Percentiles rank a stretch among this genome's conserved stretches.
Conservation (phyloP, 108 stramenopile species). For the Skeletonema tropicum region DNA sequence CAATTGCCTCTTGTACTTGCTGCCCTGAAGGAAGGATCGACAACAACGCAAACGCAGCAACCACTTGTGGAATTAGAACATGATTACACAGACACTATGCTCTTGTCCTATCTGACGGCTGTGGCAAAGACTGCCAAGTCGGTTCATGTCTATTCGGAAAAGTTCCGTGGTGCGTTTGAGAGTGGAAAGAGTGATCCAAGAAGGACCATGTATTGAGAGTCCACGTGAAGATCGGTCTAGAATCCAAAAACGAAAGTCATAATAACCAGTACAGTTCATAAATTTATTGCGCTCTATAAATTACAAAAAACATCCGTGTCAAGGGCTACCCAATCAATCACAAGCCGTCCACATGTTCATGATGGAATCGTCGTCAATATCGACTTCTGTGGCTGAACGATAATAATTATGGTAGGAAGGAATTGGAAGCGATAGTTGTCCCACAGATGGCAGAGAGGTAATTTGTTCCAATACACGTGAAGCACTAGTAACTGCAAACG, state of each 20-base stretch:
- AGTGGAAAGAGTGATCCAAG: constrained; percentile 16
- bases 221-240: no score
- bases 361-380: not conserved
- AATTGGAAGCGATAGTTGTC: not conserved
- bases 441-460: not conserved
- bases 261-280: constrained; percentile 1
- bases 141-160: constrained; percentile 71
- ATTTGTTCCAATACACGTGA: no score
- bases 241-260: not conserved
- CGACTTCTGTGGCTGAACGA: not conserved
- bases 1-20: constrained; percentile 45
- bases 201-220: constrained; percentile 12
- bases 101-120: constrained; percentile 63
- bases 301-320: no score
- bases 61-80: constrained; percentile 39
- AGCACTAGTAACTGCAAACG: not conserved
- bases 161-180: constrained; percentile 57
- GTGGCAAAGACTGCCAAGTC: constrained; percentile 65
- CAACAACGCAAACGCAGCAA: no score
- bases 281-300: not conserved
- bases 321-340: not conserved
- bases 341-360: not conserved
- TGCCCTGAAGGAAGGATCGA: constrained; percentile 28
- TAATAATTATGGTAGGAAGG: not conserved
- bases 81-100: constrained; percentile 51